A percentile compares a stretch with the other conserved stretches of the same genome.
These are phyloP conservation scores for Wakefieldia striispora DNA, from an alignment of 768 basidiomycete genomes.

Conservation along the genomic window DNA sequence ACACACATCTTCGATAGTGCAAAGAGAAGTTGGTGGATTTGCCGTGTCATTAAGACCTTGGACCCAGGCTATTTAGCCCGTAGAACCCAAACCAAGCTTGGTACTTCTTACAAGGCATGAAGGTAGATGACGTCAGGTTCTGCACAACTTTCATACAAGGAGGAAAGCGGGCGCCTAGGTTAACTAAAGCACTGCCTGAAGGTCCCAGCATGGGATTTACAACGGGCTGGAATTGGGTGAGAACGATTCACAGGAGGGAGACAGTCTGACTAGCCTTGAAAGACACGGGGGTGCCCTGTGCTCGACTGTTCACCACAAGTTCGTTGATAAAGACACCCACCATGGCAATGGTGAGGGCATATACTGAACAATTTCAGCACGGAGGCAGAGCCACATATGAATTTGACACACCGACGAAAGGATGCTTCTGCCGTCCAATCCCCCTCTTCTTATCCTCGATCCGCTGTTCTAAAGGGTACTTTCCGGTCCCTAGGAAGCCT, in stretches of 20 bases:
- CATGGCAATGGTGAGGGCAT: slow-evolving; percentile 65
- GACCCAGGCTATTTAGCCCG: slow-evolving; percentile 4
- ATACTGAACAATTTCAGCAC: slow-evolving; percentile 43
- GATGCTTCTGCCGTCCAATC: slow-evolving; percentile 77
- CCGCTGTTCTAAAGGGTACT: slow-evolving; percentile 69
- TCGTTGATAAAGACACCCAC: slow-evolving; percentile 79
- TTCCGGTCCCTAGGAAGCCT: slow-evolving; percentile 44
- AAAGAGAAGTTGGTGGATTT: slow-evolving; percentile 67
- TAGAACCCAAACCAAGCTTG: slow-evolving; percentile 3
- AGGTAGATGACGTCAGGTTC: slow-evolving; percentile 51
- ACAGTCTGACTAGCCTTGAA: slow-evolving; percentile 58
- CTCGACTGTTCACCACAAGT: slow-evolving; percentile 67
- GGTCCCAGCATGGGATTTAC: slow-evolving; percentile 94
- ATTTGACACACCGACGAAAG: slow-evolving; percentile 62
- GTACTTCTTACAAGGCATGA: slow-evolving; percentile 53
- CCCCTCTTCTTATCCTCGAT: slow-evolving; percentile 89
- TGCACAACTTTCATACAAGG: slow-evolving; percentile 83
- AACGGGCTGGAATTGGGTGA: slow-evolving; percentile 50
- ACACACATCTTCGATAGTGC: slow-evolving; percentile 80
- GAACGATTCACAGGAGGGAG: not conserved
- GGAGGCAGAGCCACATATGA: not conserved
- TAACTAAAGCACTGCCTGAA: slow-evolving; percentile 76
- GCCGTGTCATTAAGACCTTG: slow-evolving; percentile 81
- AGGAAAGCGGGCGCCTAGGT: slow-evolving; percentile 88
- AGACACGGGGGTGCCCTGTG: slow-evolving; percentile 82